Base-by-base conservation (phyloP, 2,329 filamentous ascomycete species). In the Calycina herbarum region DNA sequence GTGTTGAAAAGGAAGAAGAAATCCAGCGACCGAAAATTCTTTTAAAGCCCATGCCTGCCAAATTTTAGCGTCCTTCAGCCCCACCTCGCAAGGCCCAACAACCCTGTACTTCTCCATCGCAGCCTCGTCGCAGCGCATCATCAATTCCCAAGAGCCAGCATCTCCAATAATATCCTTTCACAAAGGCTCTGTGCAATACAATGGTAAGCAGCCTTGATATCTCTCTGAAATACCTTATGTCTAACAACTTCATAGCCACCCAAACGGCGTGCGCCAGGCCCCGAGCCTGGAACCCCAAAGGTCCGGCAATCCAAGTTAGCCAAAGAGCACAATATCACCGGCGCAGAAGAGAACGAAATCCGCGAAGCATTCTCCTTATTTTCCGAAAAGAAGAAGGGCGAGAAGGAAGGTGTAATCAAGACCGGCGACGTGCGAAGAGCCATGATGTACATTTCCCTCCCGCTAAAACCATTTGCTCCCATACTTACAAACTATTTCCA, bases 311-410 rank as follows among this genome's bases (percentile, higher is more conserved):
- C 94, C 66, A 96, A 93, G 78, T 91, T 97, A 73, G 94, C 94
- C 35, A 94, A 94, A 79, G 93, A 97, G 76, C 89, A 97, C 83
- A 89, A 93, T 77, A 87, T 98, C 75, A 89, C 87, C 15, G 90
- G 89, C 51, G 87, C 90, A 69, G 90, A 97, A 79, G 94, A 98
- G 79, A 85, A 86, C 71, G 93, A 97, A 79, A 97, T 99, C 75
- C 89, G 87, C 73, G 94, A 97, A 78, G 94, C 94, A 15, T 98
- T 95, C 78, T 83, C 86, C 27, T 84, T 98, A 7, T 99, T 98
- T 77, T 82, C 88, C 1, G 84, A 90, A 71, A 86, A 89, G 42
- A 86, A 86, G 77, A 83, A 88, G 24, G 86, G 89, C 61, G 89
- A 94, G 73, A 92, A 92, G 74, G 81, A 89, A 64, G 89, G 89